Evolutionary conservation across 306 rosid species (phyloP), one percentile per base, ranked within the genome.

Genomic region (Prunus davidiana): DNA sequence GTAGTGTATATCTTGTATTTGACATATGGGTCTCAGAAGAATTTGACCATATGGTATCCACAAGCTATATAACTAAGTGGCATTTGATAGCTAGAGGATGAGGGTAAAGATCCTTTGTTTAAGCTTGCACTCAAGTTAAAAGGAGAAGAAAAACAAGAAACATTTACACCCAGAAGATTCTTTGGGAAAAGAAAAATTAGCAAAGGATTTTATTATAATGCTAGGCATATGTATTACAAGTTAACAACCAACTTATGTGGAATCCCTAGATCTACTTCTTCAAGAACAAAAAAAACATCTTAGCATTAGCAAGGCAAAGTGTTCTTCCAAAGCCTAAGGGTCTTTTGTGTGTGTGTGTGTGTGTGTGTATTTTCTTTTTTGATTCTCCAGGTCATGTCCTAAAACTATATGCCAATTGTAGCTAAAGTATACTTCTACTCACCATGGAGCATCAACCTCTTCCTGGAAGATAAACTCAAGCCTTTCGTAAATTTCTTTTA

Each of bases 381-480:
- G 14, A 38, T 38, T 38, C 43, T 38, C 9, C 43, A 38, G 43
- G 9, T 38, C 43, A 38, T 38, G 43, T 38, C 43, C 43, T 0
- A 38, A 38, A 38, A 38, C 43, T 6, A 38, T 7, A 38, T 38
- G 43, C 9, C 43, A 38, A 7, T 38, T 38, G 43, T 38, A 6
- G 43, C 43, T 38, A 38, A 38, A 38, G 43, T 38, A 38, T 38
- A 56, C 7, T 49, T 47, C 30, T 47, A 34, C 28, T 69, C 68
- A 78, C 85, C 84, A 85, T n/a, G 85, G 77, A 82, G 82, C 76
- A 62, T 41, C 55, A 30, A 78, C 84, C 54, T 82, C 45, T 69
- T 73, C 82, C 68, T 80, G 71, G 50, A 87, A 80, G 67, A 56
- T 1, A n/a, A 7, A 27, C 56, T 84, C 77, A 22, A 61, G 63